A percentile compares a stretch with the other conserved stretches of the same genome.
phyloP scores from a whole-genome alignment of 331 rosid species.

The Erythrophleum ivorense region DNA sequence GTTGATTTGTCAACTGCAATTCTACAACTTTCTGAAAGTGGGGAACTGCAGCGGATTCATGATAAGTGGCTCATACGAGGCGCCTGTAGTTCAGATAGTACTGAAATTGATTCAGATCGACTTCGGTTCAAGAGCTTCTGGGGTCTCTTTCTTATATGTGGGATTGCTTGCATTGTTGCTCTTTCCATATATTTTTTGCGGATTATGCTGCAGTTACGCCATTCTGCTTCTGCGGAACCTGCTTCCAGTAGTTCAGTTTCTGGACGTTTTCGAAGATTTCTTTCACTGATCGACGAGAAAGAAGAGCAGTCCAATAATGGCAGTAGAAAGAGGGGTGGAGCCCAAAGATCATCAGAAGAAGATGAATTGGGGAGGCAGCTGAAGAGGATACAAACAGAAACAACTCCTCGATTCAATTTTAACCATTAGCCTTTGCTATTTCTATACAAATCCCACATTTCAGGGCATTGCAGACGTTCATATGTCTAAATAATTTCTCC shows the following conservation, averaged over 20 bases:
- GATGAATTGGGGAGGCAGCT: slow-evolving; percentile 43
- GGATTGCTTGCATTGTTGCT: slow-evolving; percentile 72
- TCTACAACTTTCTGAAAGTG: slow-evolving; percentile 89
- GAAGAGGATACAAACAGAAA: slow-evolving; percentile 49
- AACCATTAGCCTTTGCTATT: slow-evolving; percentile 29
- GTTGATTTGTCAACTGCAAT: slow-evolving; percentile 92
- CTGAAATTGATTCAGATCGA: slow-evolving; percentile 72
- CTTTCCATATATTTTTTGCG: slow-evolving; percentile 62
- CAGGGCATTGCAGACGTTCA: slow-evolving; percentile 28
- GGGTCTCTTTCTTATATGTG: slow-evolving; percentile 90
- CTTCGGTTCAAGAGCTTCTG: slow-evolving; percentile 88
- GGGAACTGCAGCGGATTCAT: slow-evolving; percentile 91
- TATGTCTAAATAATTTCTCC: neutral
- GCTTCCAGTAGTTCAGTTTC: slow-evolving; percentile 46
- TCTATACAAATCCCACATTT: slow-evolving; percentile 32
- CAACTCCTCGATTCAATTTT: slow-evolving; percentile 23
- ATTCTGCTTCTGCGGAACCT: slow-evolving; percentile 44
- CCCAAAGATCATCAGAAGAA: slow-evolving; percentile 49
- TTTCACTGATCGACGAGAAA: slow-evolving; percentile 76
- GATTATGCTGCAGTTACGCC: slow-evolving; percentile 52
- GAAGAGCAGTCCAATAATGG: slow-evolving; percentile 48
- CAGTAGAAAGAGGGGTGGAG: slow-evolving; percentile 67
- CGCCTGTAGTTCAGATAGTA: slow-evolving; percentile 56
- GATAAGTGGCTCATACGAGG: slow-evolving; percentile 86
- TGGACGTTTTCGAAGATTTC: slow-evolving; percentile 57